phyloP scores from a whole-genome alignment of 768 basidiomycete species.

The Phlebiopsis gigantea region DNA sequence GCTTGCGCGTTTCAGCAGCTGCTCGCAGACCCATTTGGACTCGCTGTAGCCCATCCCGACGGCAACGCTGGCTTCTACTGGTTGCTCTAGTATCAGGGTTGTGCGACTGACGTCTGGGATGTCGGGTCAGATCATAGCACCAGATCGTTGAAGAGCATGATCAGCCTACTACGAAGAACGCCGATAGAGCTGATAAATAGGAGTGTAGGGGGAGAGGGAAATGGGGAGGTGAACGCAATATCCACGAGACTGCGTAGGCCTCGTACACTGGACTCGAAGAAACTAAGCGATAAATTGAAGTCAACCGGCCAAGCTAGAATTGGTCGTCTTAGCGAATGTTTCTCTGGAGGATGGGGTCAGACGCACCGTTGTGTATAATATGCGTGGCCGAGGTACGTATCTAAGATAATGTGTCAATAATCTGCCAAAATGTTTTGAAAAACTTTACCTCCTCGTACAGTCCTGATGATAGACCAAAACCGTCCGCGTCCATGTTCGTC shows the following conservation, averaged over 20 bases:
- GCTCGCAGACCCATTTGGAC: constrained; percentile 29
- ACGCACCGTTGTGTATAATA: constrained; percentile 28
- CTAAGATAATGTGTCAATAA: not conserved
- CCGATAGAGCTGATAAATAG: constrained; percentile 30
- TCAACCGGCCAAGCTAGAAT: constrained; percentile 31
- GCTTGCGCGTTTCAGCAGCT: constrained; percentile 23
- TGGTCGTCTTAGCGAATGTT: not conserved
- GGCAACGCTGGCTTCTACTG: constrained; percentile 10
- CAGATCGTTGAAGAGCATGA: no score
- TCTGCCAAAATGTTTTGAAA: no score
- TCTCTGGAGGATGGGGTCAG: not conserved
- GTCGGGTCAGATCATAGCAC: no score
- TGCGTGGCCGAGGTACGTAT: constrained; percentile 2
- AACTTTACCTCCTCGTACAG: constrained; percentile 24
- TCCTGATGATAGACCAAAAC: constrained; percentile 21
- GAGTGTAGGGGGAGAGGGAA: constrained; percentile 22
- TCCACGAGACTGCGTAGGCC: constrained; percentile 30
- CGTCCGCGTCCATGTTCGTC: not conserved
- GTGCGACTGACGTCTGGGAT: not conserved
- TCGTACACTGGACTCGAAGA: constrained; percentile 27
- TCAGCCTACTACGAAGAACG: constrained; percentile 28
- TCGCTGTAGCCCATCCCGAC: constrained; percentile 26
- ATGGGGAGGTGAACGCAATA: constrained; percentile 26
- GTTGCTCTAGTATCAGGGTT: constrained; percentile 10
- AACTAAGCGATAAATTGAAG: constrained; percentile 28